Conservation (phyloP, 257 asterid species). For the Paraleonurus japonicus region DNA sequence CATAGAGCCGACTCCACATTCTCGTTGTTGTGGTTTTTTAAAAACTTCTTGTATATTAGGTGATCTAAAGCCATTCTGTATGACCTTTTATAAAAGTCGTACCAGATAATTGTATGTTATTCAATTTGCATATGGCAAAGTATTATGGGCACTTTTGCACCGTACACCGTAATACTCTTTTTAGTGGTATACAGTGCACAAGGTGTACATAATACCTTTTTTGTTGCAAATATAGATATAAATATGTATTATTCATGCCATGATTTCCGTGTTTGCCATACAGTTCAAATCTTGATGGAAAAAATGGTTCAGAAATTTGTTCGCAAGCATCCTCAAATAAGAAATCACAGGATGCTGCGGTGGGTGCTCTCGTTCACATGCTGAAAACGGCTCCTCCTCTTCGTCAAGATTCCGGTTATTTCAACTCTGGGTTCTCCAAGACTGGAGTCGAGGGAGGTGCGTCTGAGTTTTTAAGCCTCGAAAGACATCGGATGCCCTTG, state of each 20-base stretch:
- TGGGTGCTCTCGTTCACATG: slow-evolving; percentile 90
- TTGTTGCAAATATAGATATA: background rate
- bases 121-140: too few relatives aligned
- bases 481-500: slow-evolving; percentile 79
- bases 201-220: too few relatives aligned
- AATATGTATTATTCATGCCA: background rate
- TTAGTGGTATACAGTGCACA: too few relatives aligned
- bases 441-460: slow-evolving; percentile 43
- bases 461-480: slow-evolving; percentile 63
- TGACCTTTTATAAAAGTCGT: background rate
- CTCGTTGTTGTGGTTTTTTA: background rate
- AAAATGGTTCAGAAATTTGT: slow-evolving; percentile 55
- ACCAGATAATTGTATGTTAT: background rate
- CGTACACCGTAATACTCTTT: too few relatives aligned
- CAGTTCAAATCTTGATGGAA: slow-evolving; percentile 53
- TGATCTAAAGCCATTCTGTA: background rate
- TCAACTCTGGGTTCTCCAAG: slow-evolving; percentile 38
- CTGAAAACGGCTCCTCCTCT: slow-evolving; percentile 85
- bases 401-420: slow-evolving; percentile 60
- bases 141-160: too few relatives aligned
- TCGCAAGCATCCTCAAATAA: slow-evolving; percentile 50
- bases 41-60: background rate
- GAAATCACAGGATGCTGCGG: slow-evolving; percentile 87
- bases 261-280: slow-evolving; percentile 21
- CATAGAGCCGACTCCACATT: background rate